Conservation (phyloP, 2,329 filamentous ascomycete species). For the Zasmidium citrigriseum region DNA sequence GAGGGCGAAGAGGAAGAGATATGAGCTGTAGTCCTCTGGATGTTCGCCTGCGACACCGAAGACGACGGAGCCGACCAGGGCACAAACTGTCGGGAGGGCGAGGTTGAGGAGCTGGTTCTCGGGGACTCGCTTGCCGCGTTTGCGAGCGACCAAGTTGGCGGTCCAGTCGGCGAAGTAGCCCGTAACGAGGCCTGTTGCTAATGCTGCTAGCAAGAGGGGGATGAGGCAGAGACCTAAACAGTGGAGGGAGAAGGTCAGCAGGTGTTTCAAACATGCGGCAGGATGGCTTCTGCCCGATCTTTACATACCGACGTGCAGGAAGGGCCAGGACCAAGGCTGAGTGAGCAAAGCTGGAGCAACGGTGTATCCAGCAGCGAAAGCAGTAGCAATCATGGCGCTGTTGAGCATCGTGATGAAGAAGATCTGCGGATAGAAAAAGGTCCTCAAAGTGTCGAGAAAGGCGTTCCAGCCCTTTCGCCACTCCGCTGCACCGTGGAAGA, state of each 20-base stretch:
- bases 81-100: conserved; percentile 28
- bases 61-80: conserved; percentile 28
- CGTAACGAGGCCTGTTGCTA: conserved; percentile 26
- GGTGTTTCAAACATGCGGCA: too few relatives aligned
- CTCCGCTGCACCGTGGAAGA: conserved; percentile 25
- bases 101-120: conserved; percentile 34
- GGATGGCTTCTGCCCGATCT: too few relatives aligned
- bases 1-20: conserved; percentile 29
- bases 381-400: conserved; percentile 31
- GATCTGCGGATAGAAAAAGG: conserved; percentile 35
- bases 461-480: conserved; percentile 28
- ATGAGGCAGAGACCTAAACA: conserved; percentile 26
- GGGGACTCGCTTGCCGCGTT: conserved; percentile 29
- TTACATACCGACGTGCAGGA: conserved; percentile 14
- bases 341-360: conserved; percentile 29
- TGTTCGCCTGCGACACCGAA: conserved; percentile 30
- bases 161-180: conserved; percentile 30
- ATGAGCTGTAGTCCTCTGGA: conserved; percentile 26
- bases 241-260: too few relatives aligned
- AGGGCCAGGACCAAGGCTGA: conserved; percentile 23
- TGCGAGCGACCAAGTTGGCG: conserved; percentile 29
- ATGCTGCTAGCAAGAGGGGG: conserved; percentile 28
- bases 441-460: conserved; percentile 32
- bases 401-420: conserved; percentile 36
- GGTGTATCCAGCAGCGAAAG: conserved; percentile 30